A percentile compares a stretch with the other conserved stretches of the same genome.
Evolutionary conservation across 192 early-diverging fungal species (phyloP).

Genomic region (Gorgonomyces haynaldii): DNA sequence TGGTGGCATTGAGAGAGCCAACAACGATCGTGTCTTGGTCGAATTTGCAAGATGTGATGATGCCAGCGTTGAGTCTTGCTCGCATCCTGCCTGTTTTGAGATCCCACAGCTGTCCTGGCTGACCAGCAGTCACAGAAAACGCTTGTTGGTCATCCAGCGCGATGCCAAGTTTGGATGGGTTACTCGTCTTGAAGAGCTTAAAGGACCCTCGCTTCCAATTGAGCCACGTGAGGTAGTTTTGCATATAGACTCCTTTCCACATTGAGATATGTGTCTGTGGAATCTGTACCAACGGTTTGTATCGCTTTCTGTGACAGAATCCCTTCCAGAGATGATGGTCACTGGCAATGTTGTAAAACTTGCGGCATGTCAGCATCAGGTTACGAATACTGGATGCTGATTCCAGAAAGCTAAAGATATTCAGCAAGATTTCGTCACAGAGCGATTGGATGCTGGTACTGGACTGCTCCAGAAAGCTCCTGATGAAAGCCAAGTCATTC

Average conservation of each 20-base stretch:
- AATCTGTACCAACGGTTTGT: constrained; percentile 7
- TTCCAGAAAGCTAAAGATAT: too few species aligned
- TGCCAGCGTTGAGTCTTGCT: constrained; percentile 53
- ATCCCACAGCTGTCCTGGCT: constrained; percentile 26
- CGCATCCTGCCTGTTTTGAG: constrained; percentile 54
- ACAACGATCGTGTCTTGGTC: constrained; percentile 64
- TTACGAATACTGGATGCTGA: too few species aligned
- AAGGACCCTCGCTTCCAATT: constrained; percentile 28
- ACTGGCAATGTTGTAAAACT: too few species aligned
- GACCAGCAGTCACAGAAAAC: constrained; percentile 16
- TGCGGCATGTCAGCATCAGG: too few species aligned
- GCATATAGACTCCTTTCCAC: constrained; percentile 32
- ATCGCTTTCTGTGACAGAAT: constrained; percentile 13
- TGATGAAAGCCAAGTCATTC: too few species aligned
- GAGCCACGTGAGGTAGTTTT: constrained; percentile 27
- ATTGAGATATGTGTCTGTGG: constrained; percentile 10
- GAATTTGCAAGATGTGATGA: constrained; percentile 71
- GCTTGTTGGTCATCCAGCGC: constrained; percentile 36
- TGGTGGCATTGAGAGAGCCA: constrained; percentile 66
- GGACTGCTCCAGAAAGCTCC: too few species aligned
- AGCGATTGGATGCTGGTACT: too few species aligned
- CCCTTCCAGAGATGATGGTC: constrained; percentile 28
- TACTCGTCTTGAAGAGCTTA: background rate
- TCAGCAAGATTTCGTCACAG: too few species aligned
- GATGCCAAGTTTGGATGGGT: constrained; percentile 16